Evolutionary conservation across 352 stramenopile genomes (phyloP), one percentile per base, ranked within the genome.

Genomic region (Phytopythium oedochilum): DNA sequence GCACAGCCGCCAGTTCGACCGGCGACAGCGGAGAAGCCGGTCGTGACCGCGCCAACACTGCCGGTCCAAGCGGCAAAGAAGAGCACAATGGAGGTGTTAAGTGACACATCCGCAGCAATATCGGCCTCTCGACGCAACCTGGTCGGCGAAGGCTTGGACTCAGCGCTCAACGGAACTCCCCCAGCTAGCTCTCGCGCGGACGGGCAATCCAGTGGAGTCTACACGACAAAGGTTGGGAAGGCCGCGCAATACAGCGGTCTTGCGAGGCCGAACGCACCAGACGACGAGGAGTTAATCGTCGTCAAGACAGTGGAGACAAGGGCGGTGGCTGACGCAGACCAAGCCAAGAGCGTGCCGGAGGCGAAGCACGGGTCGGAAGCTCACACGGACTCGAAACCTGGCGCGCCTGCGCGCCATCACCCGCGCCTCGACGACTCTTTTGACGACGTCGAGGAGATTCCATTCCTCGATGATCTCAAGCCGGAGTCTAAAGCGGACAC

Each of bases 401-500:
- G 40, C 1, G 40, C 22, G 22, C 40, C 22, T 32, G 45, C 18
- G 25, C 46, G 44, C 11, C 60, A 64, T 12, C 55, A 64, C n/a
- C 23, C 66, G 2, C 63, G 70, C 23, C 38, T 83, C 1, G 75
- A 89, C 18, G 74, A 89, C 36, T 72, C 69, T n/a, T 73, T 85
- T n/a, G 82, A 92, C 14, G 82, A 90, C 25, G 71, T 92, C 2
- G 82, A 92, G 49, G 82, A 92, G 36, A 90, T 92, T 22, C 79
- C 79, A 3, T 90, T 90, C 57, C 48, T 92, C 1, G 78, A 90
- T 36, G 75, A 88, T 23, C 50, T 60, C 1, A 80, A 82, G 32
- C 49, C 71, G 8, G 65, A 86, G 15, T 39, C 70, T 0, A 87
- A 88, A 55, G 11, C 18, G 1, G 32, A 20, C 6, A 29, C n/a